A percentile compares a stretch with the other conserved stretches of the same genome.
Conservation (phyloP, 352 stramenopile genomes). For the Aphanomyces cochlioides region DNA sequence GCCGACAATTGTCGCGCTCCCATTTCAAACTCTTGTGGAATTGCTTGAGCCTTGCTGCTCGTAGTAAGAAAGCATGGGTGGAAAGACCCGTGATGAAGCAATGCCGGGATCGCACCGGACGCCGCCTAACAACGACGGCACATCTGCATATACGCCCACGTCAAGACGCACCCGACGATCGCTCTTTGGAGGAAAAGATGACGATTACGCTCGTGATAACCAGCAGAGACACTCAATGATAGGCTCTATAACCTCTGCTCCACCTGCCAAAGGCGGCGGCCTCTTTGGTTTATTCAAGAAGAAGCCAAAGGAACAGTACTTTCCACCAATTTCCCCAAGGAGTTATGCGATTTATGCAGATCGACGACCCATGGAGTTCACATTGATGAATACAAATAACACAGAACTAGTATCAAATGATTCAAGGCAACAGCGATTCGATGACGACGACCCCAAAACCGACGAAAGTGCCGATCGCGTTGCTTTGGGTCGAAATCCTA, state of each 20-base stretch:
- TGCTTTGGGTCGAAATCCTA: neutral
- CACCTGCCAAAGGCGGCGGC: too few relatives aligned
- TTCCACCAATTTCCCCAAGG: neutral
- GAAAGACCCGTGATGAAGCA: too few relatives aligned
- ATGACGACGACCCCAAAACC: neutral
- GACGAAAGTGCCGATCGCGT: neutral
- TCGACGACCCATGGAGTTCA: neutral
- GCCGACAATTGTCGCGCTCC: too few relatives aligned
- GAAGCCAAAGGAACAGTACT: neutral
- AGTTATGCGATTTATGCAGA: neutral
- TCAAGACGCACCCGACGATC: too few relatives aligned
- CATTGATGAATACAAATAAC: neutral
- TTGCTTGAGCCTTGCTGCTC: too few relatives aligned
- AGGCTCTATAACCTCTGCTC: too few relatives aligned
- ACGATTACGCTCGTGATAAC: neutral
- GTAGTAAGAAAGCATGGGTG: too few relatives aligned
- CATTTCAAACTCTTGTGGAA: too few relatives aligned
- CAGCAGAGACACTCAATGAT: neutral
- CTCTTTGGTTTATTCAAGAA: slow-evolving; percentile 3
- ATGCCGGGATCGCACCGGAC: too few relatives aligned
- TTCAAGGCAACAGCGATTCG: neutral
- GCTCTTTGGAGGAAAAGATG: too few relatives aligned
- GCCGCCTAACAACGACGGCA: too few relatives aligned
- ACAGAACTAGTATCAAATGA: neutral
- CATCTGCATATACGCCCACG: too few relatives aligned